These are phyloP conservation scores for Omphalotus olearius DNA, from an alignment of 1,284 basidiomycete species.

Conservation along the genomic window DNA sequence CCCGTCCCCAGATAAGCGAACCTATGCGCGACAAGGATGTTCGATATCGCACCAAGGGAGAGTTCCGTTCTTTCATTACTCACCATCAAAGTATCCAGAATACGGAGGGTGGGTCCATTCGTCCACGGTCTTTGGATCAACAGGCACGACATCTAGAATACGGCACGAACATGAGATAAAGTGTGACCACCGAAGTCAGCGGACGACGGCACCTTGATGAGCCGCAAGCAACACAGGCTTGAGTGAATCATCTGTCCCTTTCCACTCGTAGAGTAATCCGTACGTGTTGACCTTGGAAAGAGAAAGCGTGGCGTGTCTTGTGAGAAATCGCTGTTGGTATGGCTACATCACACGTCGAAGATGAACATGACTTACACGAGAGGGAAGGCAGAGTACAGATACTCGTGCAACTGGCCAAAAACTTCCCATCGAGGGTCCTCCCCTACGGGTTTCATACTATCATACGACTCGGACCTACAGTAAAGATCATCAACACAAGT, in stretches of 20 bases:
- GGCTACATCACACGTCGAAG: not conserved
- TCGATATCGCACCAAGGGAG: not conserved
- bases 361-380: slow-evolving; percentile 23
- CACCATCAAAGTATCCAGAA: slow-evolving; percentile 44
- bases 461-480: slow-evolving; percentile 17
- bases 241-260: slow-evolving; percentile 42
- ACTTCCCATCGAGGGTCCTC: slow-evolving; percentile 26
- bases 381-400: slow-evolving; percentile 27
- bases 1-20: slow-evolving; percentile 40
- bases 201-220: slow-evolving; percentile 43
- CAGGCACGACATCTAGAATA: slow-evolving; percentile 50
- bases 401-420: slow-evolving; percentile 22
- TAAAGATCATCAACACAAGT: not conserved
- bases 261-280: slow-evolving; percentile 53
- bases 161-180: not conserved
- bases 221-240: slow-evolving; percentile 55
- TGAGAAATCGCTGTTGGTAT: not conserved
- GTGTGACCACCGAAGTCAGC: not conserved
- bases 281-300: slow-evolving; percentile 44
- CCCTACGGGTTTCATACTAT: slow-evolving; percentile 21
- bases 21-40: slow-evolving; percentile 13
- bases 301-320: slow-evolving; percentile 34
- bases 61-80: not conserved
- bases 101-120: slow-evolving; percentile 47
- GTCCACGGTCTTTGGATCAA: slow-evolving; percentile 37